Evolutionary conservation across 83 land plant species (phyloP).

Genomic region (Diphasiastrum complanatum): DNA sequence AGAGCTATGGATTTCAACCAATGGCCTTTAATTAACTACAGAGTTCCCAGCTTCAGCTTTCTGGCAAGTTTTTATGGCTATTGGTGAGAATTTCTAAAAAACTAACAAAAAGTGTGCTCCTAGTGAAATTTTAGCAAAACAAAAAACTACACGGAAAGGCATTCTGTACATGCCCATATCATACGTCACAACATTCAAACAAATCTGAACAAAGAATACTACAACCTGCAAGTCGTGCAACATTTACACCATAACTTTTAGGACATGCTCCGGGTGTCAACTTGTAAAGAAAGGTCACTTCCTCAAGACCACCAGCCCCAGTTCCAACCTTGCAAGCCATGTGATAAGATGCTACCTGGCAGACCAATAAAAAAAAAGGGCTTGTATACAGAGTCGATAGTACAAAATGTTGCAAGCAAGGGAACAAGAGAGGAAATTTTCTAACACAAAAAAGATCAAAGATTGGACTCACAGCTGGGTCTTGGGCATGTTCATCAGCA

Average conservation of each 20-base stretch:
- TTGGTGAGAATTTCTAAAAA: too few relatives aligned
- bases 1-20: too few relatives aligned
- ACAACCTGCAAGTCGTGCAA: constrained; percentile 85
- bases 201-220: background rate
- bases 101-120: too few relatives aligned
- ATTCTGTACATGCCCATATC: too few relatives aligned
- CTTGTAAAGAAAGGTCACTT: constrained; percentile 86
- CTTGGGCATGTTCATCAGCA: constrained; percentile 58
- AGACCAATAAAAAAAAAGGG: too few relatives aligned
- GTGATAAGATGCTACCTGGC: constrained; percentile 66
- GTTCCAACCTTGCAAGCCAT: constrained; percentile 86
- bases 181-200: too few relatives aligned
- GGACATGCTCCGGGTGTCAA: constrained; percentile 84
- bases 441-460: background rate
- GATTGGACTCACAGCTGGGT: constrained; percentile 43
- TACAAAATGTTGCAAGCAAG: background rate
- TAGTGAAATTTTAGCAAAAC: too few relatives aligned
- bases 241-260: constrained; percentile 98
- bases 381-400: background rate
- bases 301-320: constrained; percentile 54
- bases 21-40: too few relatives aligned
- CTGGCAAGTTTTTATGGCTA: too few relatives aligned
- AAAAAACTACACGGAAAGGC: too few relatives aligned
- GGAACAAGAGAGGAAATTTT: background rate
- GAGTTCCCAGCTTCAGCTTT: too few relatives aligned